Evolutionary conservation across 2,329 filamentous ascomycete species (phyloP), one percentile per base, ranked within the genome.

Genomic region (Trichoderma hamatum): DNA sequence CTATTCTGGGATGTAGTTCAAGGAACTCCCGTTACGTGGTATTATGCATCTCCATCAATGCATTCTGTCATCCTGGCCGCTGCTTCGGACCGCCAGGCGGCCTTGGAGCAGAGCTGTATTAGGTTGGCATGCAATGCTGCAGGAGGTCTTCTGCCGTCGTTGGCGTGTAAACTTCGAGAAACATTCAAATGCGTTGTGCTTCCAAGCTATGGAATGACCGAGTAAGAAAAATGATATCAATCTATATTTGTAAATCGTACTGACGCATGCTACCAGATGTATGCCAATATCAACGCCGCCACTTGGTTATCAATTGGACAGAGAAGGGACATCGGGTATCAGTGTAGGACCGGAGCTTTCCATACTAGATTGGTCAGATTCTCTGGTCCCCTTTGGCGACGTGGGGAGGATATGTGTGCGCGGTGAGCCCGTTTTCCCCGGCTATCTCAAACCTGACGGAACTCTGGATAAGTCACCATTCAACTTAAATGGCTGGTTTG

Each of bases 151-250:
- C 78, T 86, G 2, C 85, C 85, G 1, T 82, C 84, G 2, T 75
- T 87, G 49, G 85, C 85, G 0, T 74, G 76, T 32, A 82, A 82
- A 64, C 78, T 88, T 11, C 79, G 80, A 19, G 81, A 85, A 68
- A 84, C 81, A 0, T 88, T 88, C 75, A 76, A 80, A 13, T 85
- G 84, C 68, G 80, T 80, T 2, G 82, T 88, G 3, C 78, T 88
- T 21, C 85, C 85, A 2, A 86, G 84, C 71, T 88, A 88, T 72
- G 86, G 85, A 21, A 87, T 88, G 85, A 88, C 85, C 1, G 85
- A 87, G 77, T 80, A 72, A 74, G 78, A 72, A 28, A 1, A 5
- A n/a, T 32, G 39, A 58, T n/a, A 5, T 6, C n/a, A n/a, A 39
- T 43, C 24, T 13, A 34, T 36, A 32, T 6, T 28, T n/a, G 14